Conservation (phyloP, 345 rosid genomes). For the Ceriops tagal region DNA sequence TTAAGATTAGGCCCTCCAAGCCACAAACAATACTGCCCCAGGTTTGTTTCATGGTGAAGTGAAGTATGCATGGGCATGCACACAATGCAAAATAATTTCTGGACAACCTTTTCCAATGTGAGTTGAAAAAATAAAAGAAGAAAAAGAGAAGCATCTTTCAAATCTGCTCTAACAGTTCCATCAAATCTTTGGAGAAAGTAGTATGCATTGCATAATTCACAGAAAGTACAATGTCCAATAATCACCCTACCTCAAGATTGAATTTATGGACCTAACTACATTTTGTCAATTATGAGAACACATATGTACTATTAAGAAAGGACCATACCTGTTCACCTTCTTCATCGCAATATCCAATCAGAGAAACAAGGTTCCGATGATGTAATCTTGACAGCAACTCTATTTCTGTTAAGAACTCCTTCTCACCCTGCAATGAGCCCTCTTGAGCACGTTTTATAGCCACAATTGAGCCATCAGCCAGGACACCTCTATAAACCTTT, state of each 20-base stretch:
- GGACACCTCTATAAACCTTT: constrained; percentile 75
- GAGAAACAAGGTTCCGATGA: constrained; percentile 89
- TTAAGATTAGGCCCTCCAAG: no score
- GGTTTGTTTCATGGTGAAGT: no score
- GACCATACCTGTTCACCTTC: constrained; percentile 81
- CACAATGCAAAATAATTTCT: no score
- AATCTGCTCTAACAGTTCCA: no score
- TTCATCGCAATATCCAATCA: constrained; percentile 88
- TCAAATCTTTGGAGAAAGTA: no score
- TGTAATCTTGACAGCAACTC: constrained; percentile 82
- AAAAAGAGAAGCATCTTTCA: no score
- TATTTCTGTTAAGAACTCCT: constrained; percentile 90
- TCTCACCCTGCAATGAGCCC: constrained; percentile 87
- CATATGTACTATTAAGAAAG: not conserved
- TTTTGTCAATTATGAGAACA: not conserved
- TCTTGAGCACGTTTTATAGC: constrained; percentile 92
- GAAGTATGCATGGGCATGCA: no score
- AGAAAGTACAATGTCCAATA: no score
- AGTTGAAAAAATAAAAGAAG: no score
- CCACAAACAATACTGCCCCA: no score
- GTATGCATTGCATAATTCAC: no score
- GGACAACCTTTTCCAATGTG: no score
- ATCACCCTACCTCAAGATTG: not conserved
- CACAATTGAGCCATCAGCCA: constrained; percentile 66
- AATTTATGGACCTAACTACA: not conserved